Base-by-base conservation (phyloP, 169 alveolate species). In the Eimeria sp. region DNA sequence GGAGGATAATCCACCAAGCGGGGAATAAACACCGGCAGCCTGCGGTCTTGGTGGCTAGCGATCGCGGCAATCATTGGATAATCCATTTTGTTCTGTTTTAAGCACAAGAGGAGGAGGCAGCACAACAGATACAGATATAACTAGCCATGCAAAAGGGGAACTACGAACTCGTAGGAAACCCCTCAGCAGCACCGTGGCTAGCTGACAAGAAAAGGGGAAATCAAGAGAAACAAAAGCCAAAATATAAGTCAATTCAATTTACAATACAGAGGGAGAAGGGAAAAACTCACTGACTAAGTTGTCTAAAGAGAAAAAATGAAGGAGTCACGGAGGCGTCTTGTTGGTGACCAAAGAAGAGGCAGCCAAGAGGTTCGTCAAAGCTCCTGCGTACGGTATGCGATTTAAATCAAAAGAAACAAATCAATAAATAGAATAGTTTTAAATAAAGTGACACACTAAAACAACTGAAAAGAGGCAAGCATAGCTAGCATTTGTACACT, bases 1-100 rank as follows among this genome's bases (percentile, higher is more conserved):
- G 84, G 84, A 30, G 84, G 84, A 27, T 73, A 73, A 2, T 34
- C 54, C 58, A 73, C n/a, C 30, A 73, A 27, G 25, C 84, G 49
- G 11, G 84, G 84, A 20, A 73, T 73, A 40, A 73, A 73, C 58
- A 73, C 84, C 84, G 84, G 84, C 20, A 73, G 84, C 27, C 84
- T 27, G 30, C 84, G 49, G 16, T 73, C 84, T 34, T 73, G 84
- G 13, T 73, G 84, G 13, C 57, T 43, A 6, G 84, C 84, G 16
- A 73, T 43, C 22, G 84, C 54, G 9, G 84, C 84, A 43, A 73
- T 30, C 84, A 34, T 73, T 40, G 84, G 84, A 30, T 73, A 73
- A 43, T 73, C 54, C 84, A 73, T 73, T 40, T 73, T 73, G 30
- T 25, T 34, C 18, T 11, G 40, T 16, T 16, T 16, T 10, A 73